A percentile compares a stretch with the other conserved stretches of the same genome.
Conservation (phyloP, 345 rosid genomes). For the Gossypium ekmanianum region DNA sequence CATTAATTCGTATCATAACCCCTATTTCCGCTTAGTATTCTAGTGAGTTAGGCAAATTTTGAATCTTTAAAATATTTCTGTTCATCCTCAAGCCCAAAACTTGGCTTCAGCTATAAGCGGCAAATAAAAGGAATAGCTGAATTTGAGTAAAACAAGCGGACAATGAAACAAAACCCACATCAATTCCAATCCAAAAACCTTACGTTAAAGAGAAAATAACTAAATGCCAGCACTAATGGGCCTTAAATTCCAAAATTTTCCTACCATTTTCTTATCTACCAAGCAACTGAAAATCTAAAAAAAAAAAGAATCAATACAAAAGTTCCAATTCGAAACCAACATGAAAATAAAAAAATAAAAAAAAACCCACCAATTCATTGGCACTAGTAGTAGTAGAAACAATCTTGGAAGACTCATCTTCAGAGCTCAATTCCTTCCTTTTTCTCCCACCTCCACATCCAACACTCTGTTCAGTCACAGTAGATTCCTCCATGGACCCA, state of each 20-base stretch:
- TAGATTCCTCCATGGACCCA: slow-evolving; percentile 24
- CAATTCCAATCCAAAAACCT: background rate
- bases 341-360: background rate
- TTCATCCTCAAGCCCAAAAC: background rate
- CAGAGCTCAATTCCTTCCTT: slow-evolving; percentile 65
- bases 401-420: slow-evolving; percentile 66
- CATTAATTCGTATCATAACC: background rate
- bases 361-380: slow-evolving; percentile 63
- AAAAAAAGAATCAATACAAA: background rate
- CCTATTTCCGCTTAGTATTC: background rate
- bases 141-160: background rate
- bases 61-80: background rate
- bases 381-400: slow-evolving; percentile 77
- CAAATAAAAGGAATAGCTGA: background rate
- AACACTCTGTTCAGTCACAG: slow-evolving; percentile 71
- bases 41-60: background rate
- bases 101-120: background rate
- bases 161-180: slow-evolving; percentile 5
- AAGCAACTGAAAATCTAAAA: background rate
- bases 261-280: background rate
- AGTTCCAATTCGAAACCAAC: too few relatives aligned
- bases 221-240: background rate
- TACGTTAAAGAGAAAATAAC: background rate
- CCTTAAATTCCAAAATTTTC: background rate
- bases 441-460: slow-evolving; percentile 54